Conservation (phyloP, 2,329 filamentous ascomycete genomes). For the Fusarium continuum region DNA sequence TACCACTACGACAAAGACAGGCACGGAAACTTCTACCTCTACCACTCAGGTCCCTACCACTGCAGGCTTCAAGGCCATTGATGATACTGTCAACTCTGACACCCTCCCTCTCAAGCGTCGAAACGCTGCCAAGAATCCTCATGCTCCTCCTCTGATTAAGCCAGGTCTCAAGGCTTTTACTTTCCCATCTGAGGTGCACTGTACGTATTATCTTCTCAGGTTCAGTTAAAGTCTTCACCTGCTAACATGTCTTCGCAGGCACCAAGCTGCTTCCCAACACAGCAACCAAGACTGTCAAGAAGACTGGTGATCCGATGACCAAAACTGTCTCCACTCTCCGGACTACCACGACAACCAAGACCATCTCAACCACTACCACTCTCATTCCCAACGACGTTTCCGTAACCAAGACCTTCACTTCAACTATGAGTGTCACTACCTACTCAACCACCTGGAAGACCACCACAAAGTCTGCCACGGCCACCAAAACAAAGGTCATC, state of each 20-base stretch:
- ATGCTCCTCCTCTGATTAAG: background rate
- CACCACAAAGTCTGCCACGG: background rate
- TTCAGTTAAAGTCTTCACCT: rapidly evolving
- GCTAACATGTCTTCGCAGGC: background rate
- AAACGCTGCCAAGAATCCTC: background rate
- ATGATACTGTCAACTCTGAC: background rate
- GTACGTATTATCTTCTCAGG: background rate
- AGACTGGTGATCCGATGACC: background rate
- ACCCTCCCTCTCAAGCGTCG: background rate
- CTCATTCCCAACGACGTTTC: conserved; percentile 6
- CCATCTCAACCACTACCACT: conserved; percentile 1
- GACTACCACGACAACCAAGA: background rate
- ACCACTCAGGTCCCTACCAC: conserved; percentile 9
- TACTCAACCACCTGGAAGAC: conserved; percentile 4
- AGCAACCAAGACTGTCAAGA: background rate
- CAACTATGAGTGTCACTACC: conserved; percentile 1
- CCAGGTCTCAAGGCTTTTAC: conserved; percentile 1
- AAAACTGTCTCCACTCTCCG: background rate
- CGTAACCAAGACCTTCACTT: background rate
- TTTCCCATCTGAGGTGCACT: conserved; percentile 2
- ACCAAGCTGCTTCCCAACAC: background rate
- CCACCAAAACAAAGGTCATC: conserved; percentile 1
- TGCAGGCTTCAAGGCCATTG: background rate
- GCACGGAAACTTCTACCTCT: background rate
- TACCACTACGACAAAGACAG: background rate